Evolutionary conservation across 2,329 filamentous ascomycete genomes (phyloP).

Genomic region (Hypomyces rosellus): DNA sequence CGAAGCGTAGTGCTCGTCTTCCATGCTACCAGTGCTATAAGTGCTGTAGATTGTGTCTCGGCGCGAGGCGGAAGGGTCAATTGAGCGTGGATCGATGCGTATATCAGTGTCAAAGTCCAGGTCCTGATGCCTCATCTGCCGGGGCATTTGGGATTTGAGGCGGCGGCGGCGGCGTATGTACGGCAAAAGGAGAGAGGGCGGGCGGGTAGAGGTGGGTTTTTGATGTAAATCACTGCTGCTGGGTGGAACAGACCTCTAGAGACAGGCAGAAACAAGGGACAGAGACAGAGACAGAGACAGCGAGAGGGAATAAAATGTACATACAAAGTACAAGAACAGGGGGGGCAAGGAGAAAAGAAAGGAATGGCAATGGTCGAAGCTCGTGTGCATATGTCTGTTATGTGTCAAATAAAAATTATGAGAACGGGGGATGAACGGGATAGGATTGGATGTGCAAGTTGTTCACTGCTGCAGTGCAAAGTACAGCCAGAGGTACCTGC

Average conservation of each 20-base stretch:
- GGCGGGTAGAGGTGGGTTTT: background rate
- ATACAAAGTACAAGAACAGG: too few species aligned
- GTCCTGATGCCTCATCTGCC: constrained; percentile 25
- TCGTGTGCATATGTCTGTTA: background rate
- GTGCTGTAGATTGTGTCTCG: constrained; percentile 7
- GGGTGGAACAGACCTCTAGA: background rate
- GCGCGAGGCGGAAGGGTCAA: constrained; percentile 23
- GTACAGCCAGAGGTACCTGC: too few species aligned
- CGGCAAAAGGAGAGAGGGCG: constrained; percentile 1
- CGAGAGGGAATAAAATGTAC: background rate
- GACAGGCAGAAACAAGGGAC: background rate
- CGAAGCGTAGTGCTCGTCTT: constrained; percentile 8
- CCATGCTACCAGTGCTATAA: constrained; percentile 7
- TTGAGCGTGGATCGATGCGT: constrained; percentile 41
- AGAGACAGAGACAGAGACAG: constrained; percentile 6
- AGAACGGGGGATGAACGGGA: background rate
- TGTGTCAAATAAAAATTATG: background rate
- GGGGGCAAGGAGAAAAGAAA: constrained; percentile 3
- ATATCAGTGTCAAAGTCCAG: constrained; percentile 40
- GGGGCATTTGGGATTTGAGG: constrained; percentile 17
- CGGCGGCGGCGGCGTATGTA: constrained; percentile 7
- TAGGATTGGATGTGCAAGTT: too few species aligned
- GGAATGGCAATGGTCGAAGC: background rate
- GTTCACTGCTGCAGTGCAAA: too few species aligned
- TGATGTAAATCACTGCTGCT: background rate